A percentile compares a stretch with the other conserved stretches of the same genome.
phyloP scores from a whole-genome alignment of 257 asterid species.

The Vinca minor region DNA sequence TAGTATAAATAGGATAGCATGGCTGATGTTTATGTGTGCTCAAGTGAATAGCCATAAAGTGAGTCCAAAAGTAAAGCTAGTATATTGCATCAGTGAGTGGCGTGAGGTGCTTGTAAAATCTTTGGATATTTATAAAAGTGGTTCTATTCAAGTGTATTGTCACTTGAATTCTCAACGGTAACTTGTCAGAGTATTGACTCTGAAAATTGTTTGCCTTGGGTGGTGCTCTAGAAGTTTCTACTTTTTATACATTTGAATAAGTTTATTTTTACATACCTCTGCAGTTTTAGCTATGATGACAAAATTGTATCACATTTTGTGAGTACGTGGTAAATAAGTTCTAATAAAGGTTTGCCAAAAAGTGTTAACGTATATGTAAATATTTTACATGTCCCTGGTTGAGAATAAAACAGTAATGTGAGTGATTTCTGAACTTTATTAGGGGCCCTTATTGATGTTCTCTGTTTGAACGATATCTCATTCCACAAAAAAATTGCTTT shows the following conservation, averaged over 20 bases:
- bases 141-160: too few species aligned
- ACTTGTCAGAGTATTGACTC: too few species aligned
- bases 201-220: neutral
- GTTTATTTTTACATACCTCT: neutral
- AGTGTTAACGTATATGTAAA: neutral
- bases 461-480: neutral
- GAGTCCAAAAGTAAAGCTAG: too few species aligned
- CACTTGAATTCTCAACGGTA: too few species aligned
- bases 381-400: neutral
- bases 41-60: too few species aligned
- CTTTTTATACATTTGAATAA: too few species aligned
- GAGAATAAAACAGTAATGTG: neutral
- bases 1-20: too few species aligned
- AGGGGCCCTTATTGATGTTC: neutral
- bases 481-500: neutral
- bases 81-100: too few species aligned
- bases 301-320: too few species aligned
- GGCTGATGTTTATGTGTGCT: too few species aligned
- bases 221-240: neutral
- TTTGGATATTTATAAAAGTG: too few species aligned
- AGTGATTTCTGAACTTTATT: neutral
- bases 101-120: too few species aligned
- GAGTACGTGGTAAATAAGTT: neutral
- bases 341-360: neutral
- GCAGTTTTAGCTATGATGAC: neutral